Evolutionary conservation across 2,329 filamentous ascomycete species (phyloP).

Genomic region (Macrophomina phaseolina): DNA sequence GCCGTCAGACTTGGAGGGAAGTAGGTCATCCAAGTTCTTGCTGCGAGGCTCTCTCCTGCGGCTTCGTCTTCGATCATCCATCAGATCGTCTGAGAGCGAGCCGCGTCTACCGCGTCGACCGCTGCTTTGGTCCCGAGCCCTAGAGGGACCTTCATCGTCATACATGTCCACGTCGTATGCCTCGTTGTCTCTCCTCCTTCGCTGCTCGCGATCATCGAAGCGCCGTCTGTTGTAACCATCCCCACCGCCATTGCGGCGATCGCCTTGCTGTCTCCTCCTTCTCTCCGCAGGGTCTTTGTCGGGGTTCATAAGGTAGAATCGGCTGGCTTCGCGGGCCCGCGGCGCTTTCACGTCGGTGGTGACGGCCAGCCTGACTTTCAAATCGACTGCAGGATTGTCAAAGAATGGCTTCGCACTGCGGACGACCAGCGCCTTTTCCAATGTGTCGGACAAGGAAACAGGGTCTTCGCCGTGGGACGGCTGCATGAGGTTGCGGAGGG

Average conservation of each 20-base stretch:
- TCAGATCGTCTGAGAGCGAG: constrained; percentile 32
- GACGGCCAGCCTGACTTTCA: constrained; percentile 77
- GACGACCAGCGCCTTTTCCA: constrained; percentile 62
- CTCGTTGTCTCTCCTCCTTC: constrained; percentile 53
- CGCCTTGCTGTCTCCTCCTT: constrained; percentile 42
- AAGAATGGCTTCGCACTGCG: constrained; percentile 73
- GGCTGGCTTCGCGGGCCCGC: constrained; percentile 79
- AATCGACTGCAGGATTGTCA: constrained; percentile 68
- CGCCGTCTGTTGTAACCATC: constrained; percentile 50
- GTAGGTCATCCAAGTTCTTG: constrained; percentile 40
- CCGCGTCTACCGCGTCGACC: constrained; percentile 33
- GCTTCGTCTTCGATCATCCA: constrained; percentile 35
- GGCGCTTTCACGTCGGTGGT: constrained; percentile 78
- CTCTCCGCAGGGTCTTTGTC: constrained; percentile 81
- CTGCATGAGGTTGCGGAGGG: constrained; percentile 59
- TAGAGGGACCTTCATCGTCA: constrained; percentile 65
- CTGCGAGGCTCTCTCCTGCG: constrained; percentile 27
- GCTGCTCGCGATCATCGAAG: constrained; percentile 52
- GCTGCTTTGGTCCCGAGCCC: constrained; percentile 31
- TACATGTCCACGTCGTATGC: constrained; percentile 81
- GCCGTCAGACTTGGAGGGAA: constrained; percentile 41
- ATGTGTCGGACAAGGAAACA: constrained; percentile 39
- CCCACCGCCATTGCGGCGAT: constrained; percentile 35
- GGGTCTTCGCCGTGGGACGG: constrained; percentile 52
- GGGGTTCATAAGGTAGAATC: constrained; percentile 91